Conservation (phyloP, 768 basidiomycete species). For the Mycena olivaceomarginata region DNA sequence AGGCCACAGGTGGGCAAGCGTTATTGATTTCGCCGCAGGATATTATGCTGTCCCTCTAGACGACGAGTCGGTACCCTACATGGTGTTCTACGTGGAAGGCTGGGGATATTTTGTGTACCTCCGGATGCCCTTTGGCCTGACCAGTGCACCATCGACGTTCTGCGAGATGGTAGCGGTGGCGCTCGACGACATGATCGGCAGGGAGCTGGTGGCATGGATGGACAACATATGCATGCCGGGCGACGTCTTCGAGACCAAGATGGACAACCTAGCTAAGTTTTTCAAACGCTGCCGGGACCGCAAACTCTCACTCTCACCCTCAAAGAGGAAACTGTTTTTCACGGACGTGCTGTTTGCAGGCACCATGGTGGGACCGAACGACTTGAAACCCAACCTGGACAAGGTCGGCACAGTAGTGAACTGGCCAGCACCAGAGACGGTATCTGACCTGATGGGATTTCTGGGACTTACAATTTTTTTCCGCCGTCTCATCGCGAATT, state of each 20-base stretch:
- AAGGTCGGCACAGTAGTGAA: slow-evolving; percentile 54
- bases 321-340: slow-evolving; percentile 51
- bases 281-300: slow-evolving; percentile 46
- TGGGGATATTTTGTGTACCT: slow-evolving; percentile 58
- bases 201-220: too few relatives aligned
- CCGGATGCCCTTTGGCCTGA: slow-evolving; percentile 62
- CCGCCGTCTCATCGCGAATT: slow-evolving; percentile 52
- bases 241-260: slow-evolving; percentile 53
- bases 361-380: slow-evolving; percentile 52
- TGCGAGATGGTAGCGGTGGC: slow-evolving; percentile 46
- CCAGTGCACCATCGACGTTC: slow-evolving; percentile 59
- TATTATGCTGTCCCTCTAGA: slow-evolving; percentile 53
- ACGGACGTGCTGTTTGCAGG: slow-evolving; percentile 59
- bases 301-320: slow-evolving; percentile 49
- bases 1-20: slow-evolving; percentile 43
- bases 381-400: slow-evolving; percentile 55
- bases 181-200: slow-evolving; percentile 33
- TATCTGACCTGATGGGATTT: slow-evolving; percentile 55
- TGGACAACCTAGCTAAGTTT: slow-evolving; percentile 49
- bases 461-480: slow-evolving; percentile 46
- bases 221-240: slow-evolving; percentile 45
- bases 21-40: slow-evolving; percentile 61
- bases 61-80: slow-evolving; percentile 49
- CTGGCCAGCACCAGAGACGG: slow-evolving; percentile 53
- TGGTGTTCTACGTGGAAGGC: slow-evolving; percentile 59